Percentiles rank a stretch among this genome's conserved stretches.
These are phyloP conservation scores for Curvularia lunata DNA, from an alignment of 2,329 filamentous ascomycete species.

Conservation along the genomic window DNA sequence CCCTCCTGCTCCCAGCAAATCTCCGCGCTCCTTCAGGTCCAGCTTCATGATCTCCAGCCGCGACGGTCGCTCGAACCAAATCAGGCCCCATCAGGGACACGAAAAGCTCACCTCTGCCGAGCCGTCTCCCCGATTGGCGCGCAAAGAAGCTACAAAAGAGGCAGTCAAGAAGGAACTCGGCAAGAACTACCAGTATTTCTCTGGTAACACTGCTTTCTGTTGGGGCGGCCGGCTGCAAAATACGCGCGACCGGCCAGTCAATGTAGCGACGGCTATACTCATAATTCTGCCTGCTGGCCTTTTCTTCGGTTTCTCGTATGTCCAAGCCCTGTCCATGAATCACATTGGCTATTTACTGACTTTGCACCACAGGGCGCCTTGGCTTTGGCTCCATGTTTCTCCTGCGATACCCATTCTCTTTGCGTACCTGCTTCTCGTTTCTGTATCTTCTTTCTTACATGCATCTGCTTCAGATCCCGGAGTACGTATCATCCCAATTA, in stretches of 20 bases:
- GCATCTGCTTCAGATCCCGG: constrained; percentile 92
- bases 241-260: constrained; percentile 84
- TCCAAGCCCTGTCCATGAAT: constrained; percentile 19
- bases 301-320: constrained; percentile 82
- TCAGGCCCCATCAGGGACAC: constrained; percentile 63
- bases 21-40: constrained; percentile 77
- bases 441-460: constrained; percentile 91
- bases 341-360: constrained; percentile 20
- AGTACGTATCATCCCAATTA: constrained; percentile 62
- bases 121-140: constrained; percentile 71
- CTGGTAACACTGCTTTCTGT: constrained; percentile 91
- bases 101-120: constrained; percentile 84
- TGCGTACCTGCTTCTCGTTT: constrained; percentile 89
- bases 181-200: constrained; percentile 89
- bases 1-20: constrained; percentile 67
- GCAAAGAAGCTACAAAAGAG: constrained; percentile 50
- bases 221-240: constrained; percentile 87
- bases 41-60: constrained; percentile 71
- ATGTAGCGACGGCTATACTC: constrained; percentile 81
- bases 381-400: constrained; percentile 84
- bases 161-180: constrained; percentile 58
- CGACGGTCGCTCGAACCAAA: constrained; percentile 57
- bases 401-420: constrained; percentile 89
- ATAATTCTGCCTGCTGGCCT: constrained; percentile 79
- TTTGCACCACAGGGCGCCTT: constrained; percentile 64